Base-by-base conservation (phyloP, 2,329 filamentous ascomycete genomes). In the Cucurbitaria berberidis region DNA sequence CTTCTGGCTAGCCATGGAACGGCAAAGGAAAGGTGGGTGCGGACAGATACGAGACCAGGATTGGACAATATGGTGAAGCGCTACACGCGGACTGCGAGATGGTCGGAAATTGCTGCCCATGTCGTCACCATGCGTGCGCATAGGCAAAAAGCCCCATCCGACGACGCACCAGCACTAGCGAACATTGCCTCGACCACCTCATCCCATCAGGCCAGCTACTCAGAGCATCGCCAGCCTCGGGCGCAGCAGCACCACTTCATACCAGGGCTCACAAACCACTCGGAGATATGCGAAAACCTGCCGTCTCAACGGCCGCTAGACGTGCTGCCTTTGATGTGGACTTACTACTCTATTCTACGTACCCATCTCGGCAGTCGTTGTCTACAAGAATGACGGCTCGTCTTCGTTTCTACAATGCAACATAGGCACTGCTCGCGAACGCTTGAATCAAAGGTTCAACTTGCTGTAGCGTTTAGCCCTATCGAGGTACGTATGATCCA, bases 1-100 rank as follows among this genome's bases (percentile, higher is more conserved):
- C 45, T 63, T 49, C 16, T 27, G 53, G 60, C 51, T 54, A 59
- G 51, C 19, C 36, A n/a, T 13, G 41, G 34, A 24, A n/a, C 15
- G 15, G 13, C 13, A 15, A 13, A 5, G 30, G 15, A 34, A 13
- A 34, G 13, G 13, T n/a, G 30, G 30, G 30, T 10, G 3, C 30
- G 27, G 39, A 16, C 27, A 9, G 29, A 48, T 53, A 45, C 47
- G 53, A 53, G 40, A 15, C 10, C 10, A 19, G 29, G 30, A 38
- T 27, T 16, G 11, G n/a, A 48, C n/a, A 22, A 24, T 10, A 11
- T 16, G 7, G 11, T 21, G 35, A 39, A 22, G 18, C 35, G 35
- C 35, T 39, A 10, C 21, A 21, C 19, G 34, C 34, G 34, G 35
- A 24, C 11, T 21, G 35, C n/a, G 30, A 34, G 13, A 39, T 5